These are phyloP conservation scores for Psidium friedrichsthalianum DNA, from an alignment of 345 rosid species.

Conservation along the genomic window DNA sequence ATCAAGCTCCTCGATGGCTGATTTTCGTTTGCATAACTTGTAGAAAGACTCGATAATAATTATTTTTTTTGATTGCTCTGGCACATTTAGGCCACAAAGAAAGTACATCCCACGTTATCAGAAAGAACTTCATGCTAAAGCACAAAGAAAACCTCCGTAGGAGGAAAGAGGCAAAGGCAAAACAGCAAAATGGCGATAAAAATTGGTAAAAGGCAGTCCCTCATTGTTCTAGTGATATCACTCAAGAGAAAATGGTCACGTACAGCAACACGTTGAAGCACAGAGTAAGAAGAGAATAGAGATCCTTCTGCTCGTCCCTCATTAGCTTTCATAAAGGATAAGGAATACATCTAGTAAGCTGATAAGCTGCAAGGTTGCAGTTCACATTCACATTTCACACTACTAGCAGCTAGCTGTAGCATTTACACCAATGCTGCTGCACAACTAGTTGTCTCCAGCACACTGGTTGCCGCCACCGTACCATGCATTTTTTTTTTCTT, in stretches of 20 bases:
- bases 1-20: not conserved
- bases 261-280: not conserved
- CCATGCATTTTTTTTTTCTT: not conserved
- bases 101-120: not conserved
- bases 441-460: not conserved
- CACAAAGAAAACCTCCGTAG: not conserved
- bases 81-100: not conserved
- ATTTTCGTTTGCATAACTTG: not conserved
- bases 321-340: not conserved
- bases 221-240: not conserved
- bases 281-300: not conserved
- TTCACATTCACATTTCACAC: not conserved
- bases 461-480: not conserved
- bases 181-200: not conserved
- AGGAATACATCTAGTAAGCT: not conserved
- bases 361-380: not conserved
- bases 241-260: not conserved
- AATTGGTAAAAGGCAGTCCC: not conserved
- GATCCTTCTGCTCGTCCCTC: not conserved
- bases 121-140: not conserved
- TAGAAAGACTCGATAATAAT: too few species aligned
- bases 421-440: not conserved
- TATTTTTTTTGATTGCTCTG: too few species aligned
- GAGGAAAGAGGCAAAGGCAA: not conserved
- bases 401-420: not conserved